Base-by-base conservation (phyloP, 2,329 filamentous ascomycete genomes). In the Hortaea werneckii region DNA sequence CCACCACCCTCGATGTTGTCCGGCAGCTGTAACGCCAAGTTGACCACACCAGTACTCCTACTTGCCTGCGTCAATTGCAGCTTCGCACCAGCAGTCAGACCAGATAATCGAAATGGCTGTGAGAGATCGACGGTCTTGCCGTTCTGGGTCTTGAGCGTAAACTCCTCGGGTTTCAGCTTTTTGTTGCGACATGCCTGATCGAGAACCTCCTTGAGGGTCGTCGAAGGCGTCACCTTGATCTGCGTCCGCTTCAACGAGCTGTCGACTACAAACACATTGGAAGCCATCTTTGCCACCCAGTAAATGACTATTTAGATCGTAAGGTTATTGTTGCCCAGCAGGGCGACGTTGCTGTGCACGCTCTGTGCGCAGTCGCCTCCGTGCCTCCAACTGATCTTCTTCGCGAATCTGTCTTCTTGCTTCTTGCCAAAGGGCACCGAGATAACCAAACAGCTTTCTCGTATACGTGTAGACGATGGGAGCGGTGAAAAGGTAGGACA, bases 21-120 rank as follows among this genome's bases (percentile, higher is more conserved):
- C 3, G 87, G 86, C 28, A 95, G 72, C 61, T 94, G 86, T 9
- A 98, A 71, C n/a, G 87, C 90, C 37, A 98, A 83, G 37, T 84
- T 88, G 46, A 98, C 83, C 41, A 84, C 83, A 1, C 87, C 83
- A 0, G 89, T 84, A 0, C 88, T 92, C 47, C 86, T 85, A 40
- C 89, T 92, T 48, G 84, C 82, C 61, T 87, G 82, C 20, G 95
- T 83, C 42, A 98, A 84, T 62, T 96, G 89, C 48, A 98, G 79
- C 62, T 94, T 94, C 48, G 92, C 90, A 50, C 92, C 92, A 34
- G 86, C 78, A 9, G 77, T 74, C 5, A 98, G 81, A 42, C 88
- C 87, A 5, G 88, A 84, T 28, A 90, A 79, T 41, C 90, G 82
- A 63, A 89, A 87, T 37, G 86, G 83, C 46, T 87, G 76, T 5